Evolutionary conservation across 176 grass and related monocot genomes (phyloP), one percentile per base, ranked within the genome.

Genomic region (Oryza nivara): DNA sequence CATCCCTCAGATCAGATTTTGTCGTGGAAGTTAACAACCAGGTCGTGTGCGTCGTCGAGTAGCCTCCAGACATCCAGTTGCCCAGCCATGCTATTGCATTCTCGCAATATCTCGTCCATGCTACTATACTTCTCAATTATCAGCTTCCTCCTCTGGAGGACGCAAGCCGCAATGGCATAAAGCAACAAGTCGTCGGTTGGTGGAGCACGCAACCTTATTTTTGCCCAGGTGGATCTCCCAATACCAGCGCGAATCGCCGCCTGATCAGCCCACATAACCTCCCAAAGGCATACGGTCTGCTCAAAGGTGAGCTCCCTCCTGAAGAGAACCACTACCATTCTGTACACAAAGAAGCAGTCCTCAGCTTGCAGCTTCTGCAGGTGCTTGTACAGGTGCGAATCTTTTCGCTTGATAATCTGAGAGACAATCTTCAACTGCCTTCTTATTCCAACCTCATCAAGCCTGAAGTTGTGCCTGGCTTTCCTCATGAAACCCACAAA

Each of bases 301-400:
- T 93, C 92, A 45, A 98, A 98, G 11, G 89, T 92, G 65, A 98
- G 92, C 73, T 98, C 96, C 77, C 96, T 92, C 76, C 96, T 88
- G 75, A 98, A 98, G 68, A 98, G 85, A 30, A 98, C 96, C 40
- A 98, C 91, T 20, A 98, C 96, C 96, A 98, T 98, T 86, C 96
- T 92, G 80, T 98, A 98, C 35, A 98, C 92, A 63, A 98, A 98
- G 88, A 95, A 98, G 78, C 96, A 98, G 77, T 98, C 96, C 87
- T 98, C 96, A 3, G 96, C 96, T 85, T 98, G 96, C 79, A 98
- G 72, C 83, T 98, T 95, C 92, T 98, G 92, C 52, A 98, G 79
- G 80, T 98, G 96, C 60, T 73, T 91, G 60, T 93, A 98, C 26
- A 98, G 81, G 70, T 95, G 89, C 0, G 90, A 93, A 67, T 98